phyloP scores from a whole-genome alignment of 192 early-diverging fungal species.

The Coemansia nantahalensis region DNA sequence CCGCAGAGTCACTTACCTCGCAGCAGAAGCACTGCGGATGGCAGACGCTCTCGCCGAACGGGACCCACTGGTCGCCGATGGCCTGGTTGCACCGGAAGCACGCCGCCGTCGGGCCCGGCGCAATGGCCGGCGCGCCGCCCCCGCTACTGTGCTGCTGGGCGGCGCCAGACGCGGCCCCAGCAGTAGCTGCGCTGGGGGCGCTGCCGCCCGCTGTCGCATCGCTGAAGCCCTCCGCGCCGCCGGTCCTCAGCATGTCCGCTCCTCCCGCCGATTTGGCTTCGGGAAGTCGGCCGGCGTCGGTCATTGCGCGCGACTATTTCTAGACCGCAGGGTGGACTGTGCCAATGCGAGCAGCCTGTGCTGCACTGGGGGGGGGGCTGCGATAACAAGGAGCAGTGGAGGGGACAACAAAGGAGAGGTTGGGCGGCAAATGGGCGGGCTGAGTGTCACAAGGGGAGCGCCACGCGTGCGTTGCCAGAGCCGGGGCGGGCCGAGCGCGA shows the following conservation, averaged over 20 bases:
- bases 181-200: not conserved
- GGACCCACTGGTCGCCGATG: conserved; percentile 88
- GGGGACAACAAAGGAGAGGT: too few relatives aligned
- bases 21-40: conserved; percentile 97
- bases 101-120: conserved; percentile 20
- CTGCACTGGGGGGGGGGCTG: too few relatives aligned
- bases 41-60: conserved; percentile 77
- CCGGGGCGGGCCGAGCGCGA: too few relatives aligned
- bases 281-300: conserved; percentile 16
- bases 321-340: not conserved
- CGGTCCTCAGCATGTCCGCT: not conserved
- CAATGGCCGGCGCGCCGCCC: conserved; percentile 25
- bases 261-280: conserved; percentile 6
- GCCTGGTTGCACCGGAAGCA: conserved; percentile 68
- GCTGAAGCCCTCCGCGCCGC: too few relatives aligned
- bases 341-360: too few relatives aligned
- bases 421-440: too few relatives aligned
- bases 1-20: conserved; percentile 60
- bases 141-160: conserved; percentile 1
- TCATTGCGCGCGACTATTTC: conserved; percentile 10
- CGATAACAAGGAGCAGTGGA: too few relatives aligned
- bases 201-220: too few relatives aligned
- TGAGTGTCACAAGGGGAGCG: too few relatives aligned
- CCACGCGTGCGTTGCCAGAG: too few relatives aligned
- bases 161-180: too few relatives aligned